Percentiles rank a stretch among this genome's conserved stretches.
phyloP scores from a whole-genome alignment of 495 filamentous ascomycete species.

The Aspergillus sclerotiicarbonarius region DNA sequence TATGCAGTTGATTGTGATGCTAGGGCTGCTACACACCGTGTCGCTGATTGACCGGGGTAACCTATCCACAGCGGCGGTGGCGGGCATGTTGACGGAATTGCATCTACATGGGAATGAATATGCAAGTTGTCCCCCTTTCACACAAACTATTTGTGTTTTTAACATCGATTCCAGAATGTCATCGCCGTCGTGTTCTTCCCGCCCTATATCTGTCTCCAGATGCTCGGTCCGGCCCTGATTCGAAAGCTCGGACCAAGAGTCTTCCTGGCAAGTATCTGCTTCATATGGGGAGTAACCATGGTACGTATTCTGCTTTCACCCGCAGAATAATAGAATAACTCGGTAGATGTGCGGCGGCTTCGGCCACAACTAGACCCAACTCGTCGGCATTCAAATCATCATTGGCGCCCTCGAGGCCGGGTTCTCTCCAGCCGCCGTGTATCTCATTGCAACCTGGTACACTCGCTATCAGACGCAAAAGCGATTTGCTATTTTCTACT shows the following conservation, averaged over 20 bases:
- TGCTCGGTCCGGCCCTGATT: slow-evolving; percentile 19
- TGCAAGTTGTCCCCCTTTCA: too few relatives aligned
- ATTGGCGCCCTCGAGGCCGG: slow-evolving; percentile 13
- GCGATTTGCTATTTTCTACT: slow-evolving; percentile 58
- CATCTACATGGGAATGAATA: slow-evolving; percentile 20
- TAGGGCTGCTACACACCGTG: slow-evolving; percentile 20
- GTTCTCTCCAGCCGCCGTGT: slow-evolving; percentile 57
- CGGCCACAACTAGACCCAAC: slow-evolving; percentile 6
- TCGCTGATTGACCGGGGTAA: slow-evolving; percentile 22
- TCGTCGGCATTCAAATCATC: slow-evolving; percentile 10
- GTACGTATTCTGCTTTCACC: background rate
- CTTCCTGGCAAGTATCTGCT: slow-evolving; percentile 17
- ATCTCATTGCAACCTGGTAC: slow-evolving; percentile 58
- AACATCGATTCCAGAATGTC: slow-evolving; percentile 18
- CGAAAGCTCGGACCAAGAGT: slow-evolving; percentile 20
- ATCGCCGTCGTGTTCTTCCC: slow-evolving; percentile 26
- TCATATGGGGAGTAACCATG: slow-evolving; percentile 13
- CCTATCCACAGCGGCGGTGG: slow-evolving; percentile 14
- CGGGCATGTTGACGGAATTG: slow-evolving; percentile 21
- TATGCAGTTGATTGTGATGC: slow-evolving; percentile 18
- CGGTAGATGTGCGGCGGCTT: slow-evolving; percentile 9
- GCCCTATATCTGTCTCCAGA: slow-evolving; percentile 21
- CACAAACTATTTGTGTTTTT: too few relatives aligned
- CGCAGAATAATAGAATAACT: background rate
- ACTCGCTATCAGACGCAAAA: slow-evolving; percentile 42